Evolutionary conservation across 2,329 filamentous ascomycete genomes (phyloP).

Genomic region (Aureobasidium subglaciale): DNA sequence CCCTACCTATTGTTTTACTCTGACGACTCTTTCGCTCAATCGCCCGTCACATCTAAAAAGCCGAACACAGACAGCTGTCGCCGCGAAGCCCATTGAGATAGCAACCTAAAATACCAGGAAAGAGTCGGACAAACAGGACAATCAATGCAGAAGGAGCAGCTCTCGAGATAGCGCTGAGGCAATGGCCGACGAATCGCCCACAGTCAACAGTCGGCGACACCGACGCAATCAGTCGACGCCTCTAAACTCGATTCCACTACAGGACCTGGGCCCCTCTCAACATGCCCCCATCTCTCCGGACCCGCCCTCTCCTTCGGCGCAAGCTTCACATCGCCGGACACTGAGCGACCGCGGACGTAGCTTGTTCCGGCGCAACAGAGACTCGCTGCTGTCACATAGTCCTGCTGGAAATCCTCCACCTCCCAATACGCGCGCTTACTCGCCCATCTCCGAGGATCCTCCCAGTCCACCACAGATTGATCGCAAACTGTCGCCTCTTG

Average conservation of each 20-base stretch:
- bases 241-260: slow-evolving; percentile 62
- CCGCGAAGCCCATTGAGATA: neutral
- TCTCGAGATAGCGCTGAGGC: neutral
- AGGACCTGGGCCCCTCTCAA: slow-evolving; percentile 40
- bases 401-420: slow-evolving; percentile 24
- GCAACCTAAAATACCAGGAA: slow-evolving; percentile 5
- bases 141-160: slow-evolving; percentile 9
- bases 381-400: slow-evolving; percentile 38
- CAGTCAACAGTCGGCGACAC: slow-evolving; percentile 22
- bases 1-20: neutral
- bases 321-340: slow-evolving; percentile 33
- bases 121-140: neutral
- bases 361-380: slow-evolving; percentile 36
- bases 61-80: neutral
- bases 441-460: slow-evolving; percentile 7
- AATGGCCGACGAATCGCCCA: slow-evolving; percentile 29
- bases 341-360: slow-evolving; percentile 43
- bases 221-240: slow-evolving; percentile 42
- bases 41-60: neutral
- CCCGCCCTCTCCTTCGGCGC: slow-evolving; percentile 17
- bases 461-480: neutral
- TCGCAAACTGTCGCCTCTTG: slow-evolving; percentile 21
- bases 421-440: slow-evolving; percentile 9
- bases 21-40: neutral
- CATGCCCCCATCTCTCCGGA: slow-evolving; percentile 24